Percentiles rank a stretch among this genome's conserved stretches.
Evolutionary conservation across 768 basidiomycete species (phyloP).

Genomic region (Saitozyma podzolica): DNA sequence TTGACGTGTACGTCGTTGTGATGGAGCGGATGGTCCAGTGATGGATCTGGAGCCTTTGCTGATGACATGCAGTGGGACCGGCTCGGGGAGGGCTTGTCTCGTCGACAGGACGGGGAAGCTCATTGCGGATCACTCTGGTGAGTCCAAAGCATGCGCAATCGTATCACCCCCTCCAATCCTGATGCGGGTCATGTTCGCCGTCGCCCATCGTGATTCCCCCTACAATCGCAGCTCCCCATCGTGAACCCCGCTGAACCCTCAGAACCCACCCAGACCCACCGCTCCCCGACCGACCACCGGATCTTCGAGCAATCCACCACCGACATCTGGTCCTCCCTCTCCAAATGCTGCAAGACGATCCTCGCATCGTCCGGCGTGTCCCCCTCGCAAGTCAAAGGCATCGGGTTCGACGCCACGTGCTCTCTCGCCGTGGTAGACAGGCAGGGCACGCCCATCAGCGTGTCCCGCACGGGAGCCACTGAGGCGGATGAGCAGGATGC

Average conservation of each 20-base stretch:
- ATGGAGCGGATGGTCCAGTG: background rate
- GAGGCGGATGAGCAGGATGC: constrained; percentile 65
- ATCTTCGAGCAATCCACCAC: constrained; percentile 95
- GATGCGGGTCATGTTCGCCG: background rate
- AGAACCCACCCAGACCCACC: constrained; percentile 79
- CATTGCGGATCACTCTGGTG: constrained; percentile 68
- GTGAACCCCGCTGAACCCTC: background rate
- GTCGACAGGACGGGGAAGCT: constrained; percentile 69
- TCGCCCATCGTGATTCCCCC: constrained; percentile 1
- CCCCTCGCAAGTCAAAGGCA: constrained; percentile 70
- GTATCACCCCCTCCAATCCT: no score
- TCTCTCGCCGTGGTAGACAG: constrained; percentile 82
- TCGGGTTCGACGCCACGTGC: constrained; percentile 96
- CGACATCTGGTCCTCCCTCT: constrained; percentile 79
- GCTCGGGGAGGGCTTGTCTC: constrained; percentile 84
- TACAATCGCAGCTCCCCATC: background rate
- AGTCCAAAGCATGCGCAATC: constrained; percentile 4
- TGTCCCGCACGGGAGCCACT: constrained; percentile 57
- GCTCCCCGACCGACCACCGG: constrained; percentile 77
- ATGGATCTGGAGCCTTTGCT: background rate
- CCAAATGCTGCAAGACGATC: constrained; percentile 60
- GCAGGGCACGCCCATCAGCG: constrained; percentile 67
- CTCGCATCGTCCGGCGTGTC: constrained; percentile 59
- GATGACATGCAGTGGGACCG: constrained; percentile 69
- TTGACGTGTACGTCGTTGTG: constrained; percentile 56